phyloP scores from a whole-genome alignment of 75 land plant species.

The Selaginella moellendorffii region DNA sequence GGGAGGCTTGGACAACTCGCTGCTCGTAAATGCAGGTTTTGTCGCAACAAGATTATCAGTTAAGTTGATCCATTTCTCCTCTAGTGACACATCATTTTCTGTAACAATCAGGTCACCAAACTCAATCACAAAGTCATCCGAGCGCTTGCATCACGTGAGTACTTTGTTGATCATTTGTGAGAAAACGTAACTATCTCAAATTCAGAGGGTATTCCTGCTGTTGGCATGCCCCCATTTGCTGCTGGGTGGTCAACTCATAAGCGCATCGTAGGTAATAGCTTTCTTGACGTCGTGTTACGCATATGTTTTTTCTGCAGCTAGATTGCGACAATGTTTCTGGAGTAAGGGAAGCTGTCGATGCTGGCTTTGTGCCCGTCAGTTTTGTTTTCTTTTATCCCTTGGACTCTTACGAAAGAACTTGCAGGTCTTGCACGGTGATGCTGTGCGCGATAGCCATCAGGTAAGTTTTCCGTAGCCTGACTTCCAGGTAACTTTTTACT shows the following conservation, averaged over 20 bases:
- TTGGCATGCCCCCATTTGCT: constrained; percentile 83
- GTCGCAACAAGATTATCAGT: constrained; percentile 97
- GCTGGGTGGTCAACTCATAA: constrained; percentile 85
- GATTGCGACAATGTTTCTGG: constrained; percentile 16
- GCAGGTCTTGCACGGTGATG: constrained; percentile 97
- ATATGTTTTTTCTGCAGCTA: constrained; percentile 12
- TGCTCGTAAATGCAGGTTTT: constrained; percentile 90
- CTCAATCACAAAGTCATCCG: constrained; percentile 86
- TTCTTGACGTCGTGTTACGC: not conserved
- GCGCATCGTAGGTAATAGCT: constrained; percentile 43
- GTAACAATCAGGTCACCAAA: constrained; percentile 50
- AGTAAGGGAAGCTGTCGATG: constrained; percentile 16
- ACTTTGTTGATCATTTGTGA: constrained; percentile 3
- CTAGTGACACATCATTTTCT: not conserved
- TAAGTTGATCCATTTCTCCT: not conserved
- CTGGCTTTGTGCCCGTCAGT: constrained; percentile 25
- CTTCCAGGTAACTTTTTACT: not conserved
- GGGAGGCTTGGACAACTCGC: constrained; percentile 56
- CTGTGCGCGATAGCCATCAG: constrained; percentile 58
- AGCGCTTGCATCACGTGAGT: constrained; percentile 74
- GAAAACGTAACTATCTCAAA: not conserved
- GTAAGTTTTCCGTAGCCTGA: constrained; percentile 21
- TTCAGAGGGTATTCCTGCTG: constrained; percentile 86
- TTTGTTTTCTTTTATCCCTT: not conserved
- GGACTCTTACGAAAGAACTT: not conserved